Evolutionary conservation across 2,329 filamentous ascomycete genomes (phyloP).

Genomic region (Sphaceloma murrayae): DNA sequence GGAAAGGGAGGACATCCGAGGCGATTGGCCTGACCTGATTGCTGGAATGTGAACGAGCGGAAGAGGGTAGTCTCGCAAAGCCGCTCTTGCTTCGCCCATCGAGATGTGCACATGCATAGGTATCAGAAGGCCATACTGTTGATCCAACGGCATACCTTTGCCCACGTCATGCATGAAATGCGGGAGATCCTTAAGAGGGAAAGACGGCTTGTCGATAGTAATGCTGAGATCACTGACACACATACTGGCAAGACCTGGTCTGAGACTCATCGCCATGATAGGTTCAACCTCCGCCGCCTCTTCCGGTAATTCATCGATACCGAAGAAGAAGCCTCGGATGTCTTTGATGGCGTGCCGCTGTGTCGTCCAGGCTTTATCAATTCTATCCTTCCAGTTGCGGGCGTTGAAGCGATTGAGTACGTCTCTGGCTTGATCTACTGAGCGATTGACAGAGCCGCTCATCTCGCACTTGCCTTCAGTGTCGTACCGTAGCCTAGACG

Average conservation of each 20-base stretch:
- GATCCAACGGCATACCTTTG: slow-evolving; percentile 92
- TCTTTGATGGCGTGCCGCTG: slow-evolving; percentile 69
- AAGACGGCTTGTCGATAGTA: slow-evolving; percentile 82
- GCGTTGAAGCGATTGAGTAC: slow-evolving; percentile 73
- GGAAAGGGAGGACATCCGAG: slow-evolving; percentile 69
- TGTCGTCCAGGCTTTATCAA: slow-evolving; percentile 63
- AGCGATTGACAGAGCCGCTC: slow-evolving; percentile 60
- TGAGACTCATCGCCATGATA: slow-evolving; percentile 73
- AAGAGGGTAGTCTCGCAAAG: slow-evolving; percentile 83
- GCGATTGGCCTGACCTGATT: slow-evolving; percentile 68
- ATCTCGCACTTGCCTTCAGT: slow-evolving; percentile 66
- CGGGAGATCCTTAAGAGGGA: slow-evolving; percentile 70
- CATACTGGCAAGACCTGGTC: slow-evolving; percentile 73
- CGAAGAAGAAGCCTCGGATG: slow-evolving; percentile 70
- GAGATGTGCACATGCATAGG: slow-evolving; percentile 83
- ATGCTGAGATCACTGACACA: slow-evolving; percentile 78
- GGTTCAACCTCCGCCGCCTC: slow-evolving; percentile 75
- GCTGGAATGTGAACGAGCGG: slow-evolving; percentile 84
- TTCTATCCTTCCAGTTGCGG: slow-evolving; percentile 83
- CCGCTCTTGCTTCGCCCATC: slow-evolving; percentile 82
- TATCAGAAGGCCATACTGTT: slow-evolving; percentile 78
- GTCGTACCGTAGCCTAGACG: slow-evolving; percentile 55
- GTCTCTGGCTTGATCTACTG: slow-evolving; percentile 65
- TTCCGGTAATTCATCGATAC: slow-evolving; percentile 67
- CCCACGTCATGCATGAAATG: slow-evolving; percentile 79